Base-by-base conservation (phyloP, 495 filamentous ascomycete genomes). In the Aspergillus cristatus region DNA sequence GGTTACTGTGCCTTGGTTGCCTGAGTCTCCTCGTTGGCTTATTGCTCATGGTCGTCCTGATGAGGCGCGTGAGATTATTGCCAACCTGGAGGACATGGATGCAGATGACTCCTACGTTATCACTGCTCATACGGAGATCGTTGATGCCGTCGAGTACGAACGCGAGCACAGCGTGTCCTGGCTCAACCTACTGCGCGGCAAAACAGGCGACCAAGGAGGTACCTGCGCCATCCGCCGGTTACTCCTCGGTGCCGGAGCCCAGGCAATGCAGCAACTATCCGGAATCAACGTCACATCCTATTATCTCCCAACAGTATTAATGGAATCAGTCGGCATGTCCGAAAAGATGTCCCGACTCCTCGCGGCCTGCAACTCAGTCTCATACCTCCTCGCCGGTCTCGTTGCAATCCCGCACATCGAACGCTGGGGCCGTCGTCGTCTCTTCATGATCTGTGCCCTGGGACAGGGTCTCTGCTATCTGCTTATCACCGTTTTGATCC, bases 1-100 rank as follows among this genome's bases (percentile, higher is more conserved):
- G 28, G 46, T 46, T 24, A 72, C 77, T 28, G 68, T 85, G 40
- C 48, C 74, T 20, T 62, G 68, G 35, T 60, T 84, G 13, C 82
- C 81, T 3, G 82, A 86, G 54, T 82, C 78, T 0, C 82, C 82
- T 0, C 63, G 81, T 37, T 87, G 81, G 81, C 69, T 86, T 14
- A 74, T 86, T 32, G 62, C 81, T 43, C 75, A 78, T 56, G 75
- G 77, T 15, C 64, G 67, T 3, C 66, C 77, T 28, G 69, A 77
- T 3, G 79, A 84, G 48, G 75, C 80, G 3, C 42, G 74, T 16
- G 67, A 74, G n/a, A 74, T 84, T 6, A 62, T 86, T 12, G 67
- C 70, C 6, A 70, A 74, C 46, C 51, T 67, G 2, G 55, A 56
- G 26, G 56, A 60, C 18, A 53, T 47, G 20, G 50, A 63, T 14